Conservation (phyloP, 148 eudicot species). For the Bassia scoparia region DNA sequence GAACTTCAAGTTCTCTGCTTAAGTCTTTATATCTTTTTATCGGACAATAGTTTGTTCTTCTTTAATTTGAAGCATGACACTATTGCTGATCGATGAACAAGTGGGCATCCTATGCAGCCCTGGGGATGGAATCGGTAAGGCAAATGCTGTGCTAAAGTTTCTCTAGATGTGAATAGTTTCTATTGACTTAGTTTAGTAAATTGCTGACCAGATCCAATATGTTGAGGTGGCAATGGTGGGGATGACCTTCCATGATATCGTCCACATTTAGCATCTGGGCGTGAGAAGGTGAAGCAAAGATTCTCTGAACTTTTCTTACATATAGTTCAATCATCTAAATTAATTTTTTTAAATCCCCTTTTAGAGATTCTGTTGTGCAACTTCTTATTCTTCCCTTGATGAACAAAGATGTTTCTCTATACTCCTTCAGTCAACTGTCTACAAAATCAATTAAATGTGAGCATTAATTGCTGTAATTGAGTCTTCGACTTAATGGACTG, state of each 20-base stretch:
- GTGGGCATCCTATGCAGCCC: slow-evolving; percentile 97
- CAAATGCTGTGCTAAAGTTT: slow-evolving; percentile 12
- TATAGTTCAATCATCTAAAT: too few relatives aligned
- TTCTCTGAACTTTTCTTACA: too few relatives aligned
- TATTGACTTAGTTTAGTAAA: background rate
- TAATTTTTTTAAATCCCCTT: background rate
- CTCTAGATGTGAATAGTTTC: slow-evolving; percentile 18
- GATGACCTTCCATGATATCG: slow-evolving; percentile 78
- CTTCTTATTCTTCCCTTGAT: background rate
- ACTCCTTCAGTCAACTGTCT: background rate
- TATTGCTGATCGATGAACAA: slow-evolving; percentile 85
- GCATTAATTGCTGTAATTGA: background rate
- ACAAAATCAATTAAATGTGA: background rate
- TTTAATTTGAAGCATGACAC: slow-evolving; percentile 68
- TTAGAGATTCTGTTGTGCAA: background rate
- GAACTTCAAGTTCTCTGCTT: background rate
- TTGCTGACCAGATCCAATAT: slow-evolving; percentile 72
- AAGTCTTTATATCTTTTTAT: background rate
- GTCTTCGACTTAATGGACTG: background rate
- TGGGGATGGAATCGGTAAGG: slow-evolving; percentile 99
- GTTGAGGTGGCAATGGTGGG: slow-evolving; percentile 99
- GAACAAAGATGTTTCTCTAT: background rate
- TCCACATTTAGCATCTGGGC: slow-evolving; percentile 97
- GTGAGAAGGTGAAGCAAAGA: slow-evolving; percentile 60
- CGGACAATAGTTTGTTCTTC: slow-evolving; percentile 13